Evolutionary conservation across 2,329 filamentous ascomycete genomes (phyloP), one percentile per base, ranked within the genome.

Genomic region (Diaporthe citri): DNA sequence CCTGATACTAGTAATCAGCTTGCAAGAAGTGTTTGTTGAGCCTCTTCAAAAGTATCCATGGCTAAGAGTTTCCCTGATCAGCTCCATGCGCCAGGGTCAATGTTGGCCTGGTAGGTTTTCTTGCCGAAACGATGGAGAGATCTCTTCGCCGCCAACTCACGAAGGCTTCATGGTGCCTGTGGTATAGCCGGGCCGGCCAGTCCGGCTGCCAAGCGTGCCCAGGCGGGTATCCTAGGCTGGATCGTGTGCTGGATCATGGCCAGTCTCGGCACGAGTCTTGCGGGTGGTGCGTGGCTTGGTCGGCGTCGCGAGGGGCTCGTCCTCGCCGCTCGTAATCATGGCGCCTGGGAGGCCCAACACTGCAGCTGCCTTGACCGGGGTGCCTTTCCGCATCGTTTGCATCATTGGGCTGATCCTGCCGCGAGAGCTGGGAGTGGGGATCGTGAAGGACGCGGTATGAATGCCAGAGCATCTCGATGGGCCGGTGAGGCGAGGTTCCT

Each of bases 351-450:
- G 52, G 12, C 75, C 75, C 13, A 76, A 56, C 22, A 76, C 39
- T 43, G 71, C 56, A 8, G 71, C 60, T 41, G 75, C 75, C 51
- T 76, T 76, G 4, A 66, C 64, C 15, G 75, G 73, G 20, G 73
- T 75, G 25, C 69, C 62, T 6, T 46, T 70, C 22, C 69, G 71
- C 75, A 75, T 73, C 9, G 73, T 69, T 13, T 69, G 51, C 72
- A 72, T 75, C 20, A 31, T 25, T 13, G 73, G 70, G 28, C 75
- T 73, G 13, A 20, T 46, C 4, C 41, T 64, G 28, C 28, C 22
- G n/a, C 55, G 36, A 5, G 56, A 43, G 1, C 46, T 59, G 12
- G 72, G 75, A 36, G 66, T 43, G 4, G 72, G 75, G 22, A 76
- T 76, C 72, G 60, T 34, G 73, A 75, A 22, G 60, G 48, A 20